Percentiles rank a stretch among this genome's conserved stretches.
Conservation (phyloP, 805 yeast genomes). For the Kuraishia piskuri region DNA sequence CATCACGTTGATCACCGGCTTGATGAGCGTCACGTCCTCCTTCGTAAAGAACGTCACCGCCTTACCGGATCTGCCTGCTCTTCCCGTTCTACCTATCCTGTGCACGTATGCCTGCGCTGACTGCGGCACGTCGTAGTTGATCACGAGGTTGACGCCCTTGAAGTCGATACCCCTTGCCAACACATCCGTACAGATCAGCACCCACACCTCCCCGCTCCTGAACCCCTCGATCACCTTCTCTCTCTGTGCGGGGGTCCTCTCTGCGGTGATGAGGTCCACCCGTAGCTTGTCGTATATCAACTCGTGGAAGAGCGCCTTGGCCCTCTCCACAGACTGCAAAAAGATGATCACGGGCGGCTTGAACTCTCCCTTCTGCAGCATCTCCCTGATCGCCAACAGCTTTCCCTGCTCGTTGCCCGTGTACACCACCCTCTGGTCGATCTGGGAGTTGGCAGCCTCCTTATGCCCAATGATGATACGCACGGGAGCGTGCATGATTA, state of each 20-base stretch:
- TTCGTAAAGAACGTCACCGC: conserved; percentile 93
- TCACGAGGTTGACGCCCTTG: conserved; percentile 88
- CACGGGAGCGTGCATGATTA: conserved; percentile 79
- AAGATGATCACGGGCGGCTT: conserved; percentile 91
- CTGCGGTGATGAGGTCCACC: conserved; percentile 95
- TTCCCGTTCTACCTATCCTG: conserved; percentile 97
- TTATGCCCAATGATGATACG: conserved; percentile 88
- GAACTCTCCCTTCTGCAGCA: conserved; percentile 76
- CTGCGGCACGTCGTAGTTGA: conserved; percentile 94
- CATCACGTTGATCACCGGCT: conserved; percentile 90
- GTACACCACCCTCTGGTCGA: conserved; percentile 74
- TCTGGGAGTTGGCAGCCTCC: conserved; percentile 81
- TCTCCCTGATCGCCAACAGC: conserved; percentile 79
- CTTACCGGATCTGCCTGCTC: conserved; percentile 81
- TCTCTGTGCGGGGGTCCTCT: conserved; percentile 83
- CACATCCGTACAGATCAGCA: conserved; percentile 92
- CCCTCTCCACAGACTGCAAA: conserved; percentile 85
- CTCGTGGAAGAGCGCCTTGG: conserved; percentile 92
- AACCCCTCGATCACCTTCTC: conserved; percentile 77
- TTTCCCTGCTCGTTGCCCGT: conserved; percentile 97
- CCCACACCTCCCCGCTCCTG: conserved; percentile 90
- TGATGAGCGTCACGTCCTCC: conserved; percentile 68
- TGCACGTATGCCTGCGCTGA: conserved; percentile 93
- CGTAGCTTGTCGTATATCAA: conserved; percentile 83
- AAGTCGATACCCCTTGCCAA: conserved; percentile 95